phyloP scores from a whole-genome alignment of 2,329 filamentous ascomycete species.

The Arthrobotrys conoides region DNA sequence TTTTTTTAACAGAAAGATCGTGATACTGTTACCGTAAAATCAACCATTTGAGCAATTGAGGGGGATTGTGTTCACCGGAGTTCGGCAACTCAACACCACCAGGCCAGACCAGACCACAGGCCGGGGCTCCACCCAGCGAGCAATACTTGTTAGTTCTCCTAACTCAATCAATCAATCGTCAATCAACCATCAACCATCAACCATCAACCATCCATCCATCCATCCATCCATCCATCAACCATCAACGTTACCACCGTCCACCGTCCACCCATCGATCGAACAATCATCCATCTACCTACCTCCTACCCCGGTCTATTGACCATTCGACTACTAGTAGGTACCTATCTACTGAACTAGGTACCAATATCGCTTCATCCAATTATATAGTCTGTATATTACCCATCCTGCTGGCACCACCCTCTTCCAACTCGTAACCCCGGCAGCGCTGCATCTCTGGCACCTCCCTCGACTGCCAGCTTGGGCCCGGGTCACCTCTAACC shows the following conservation, averaged over 20 bases:
- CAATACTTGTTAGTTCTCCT: background rate
- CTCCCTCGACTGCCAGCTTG: background rate
- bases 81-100: constrained; percentile 32
- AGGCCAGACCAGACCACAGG: too few species aligned
- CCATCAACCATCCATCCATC: too few species aligned
- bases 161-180: background rate
- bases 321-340: too few species aligned
- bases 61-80: constrained; percentile 22
- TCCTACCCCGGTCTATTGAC: too few species aligned
- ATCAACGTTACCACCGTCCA: too few species aligned
- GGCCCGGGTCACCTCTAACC: background rate
- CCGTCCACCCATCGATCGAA: too few species aligned
- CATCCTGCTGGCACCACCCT: background rate
- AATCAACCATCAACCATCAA: too few species aligned
- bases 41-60: too few species aligned
- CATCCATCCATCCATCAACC: too few species aligned
- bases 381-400: background rate
- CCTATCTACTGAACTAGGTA: background rate
- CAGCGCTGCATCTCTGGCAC: constrained; percentile 40
- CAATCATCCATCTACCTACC: too few species aligned
- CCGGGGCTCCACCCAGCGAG: background rate
- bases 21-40: too few species aligned
- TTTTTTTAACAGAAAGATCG: too few species aligned
- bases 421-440: constrained; percentile 2
- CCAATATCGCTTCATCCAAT: background rate